Evolutionary conservation across 73 alveolate species (phyloP), one percentile per base, ranked within the genome.

Genomic region (Blepharisma stoltei): DNA sequence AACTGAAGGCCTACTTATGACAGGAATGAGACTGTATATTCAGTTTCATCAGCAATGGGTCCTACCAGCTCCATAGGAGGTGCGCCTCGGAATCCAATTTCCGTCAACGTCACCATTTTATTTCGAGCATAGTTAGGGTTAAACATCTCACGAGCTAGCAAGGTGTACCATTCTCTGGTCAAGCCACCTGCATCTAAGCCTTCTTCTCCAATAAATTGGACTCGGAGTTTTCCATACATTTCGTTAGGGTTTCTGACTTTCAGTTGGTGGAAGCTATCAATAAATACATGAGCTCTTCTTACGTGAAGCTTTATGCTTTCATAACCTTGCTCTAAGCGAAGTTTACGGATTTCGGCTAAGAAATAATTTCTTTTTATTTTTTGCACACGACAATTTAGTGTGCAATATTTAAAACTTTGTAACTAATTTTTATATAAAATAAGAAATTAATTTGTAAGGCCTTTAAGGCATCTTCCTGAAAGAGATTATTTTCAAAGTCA

Each of bases 151-250:
- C 89, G 91, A n/a, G 99, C 94, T 52, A 97, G 91, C 66, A 92
- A 87, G n/a, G 91, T 86, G 71, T 94, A 90, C 99, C 99, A 97
- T 80, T 97, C 99, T 86, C 99, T 89, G n/a, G 97, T 94, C 11
- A 97, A 93, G 25, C 99, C 99, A 0, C 99, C 99, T 11, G 97
- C 98, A 85, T 97, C 99, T n/a, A 96, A 81, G 14, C 99, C 99
- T 76, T 96, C 96, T 86, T 97, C 99, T 38, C 97, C 97, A 55
- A 86, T 86, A 76, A 92, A 94, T 71, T 11, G 82, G 55, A 41
- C 11, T 6, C 18, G 7, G 7, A 23, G 41, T 14, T 81, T 79
- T 37, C 90, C 93, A 25, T 90, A 67, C 97, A 88, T 84, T 78
- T 87, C 97, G 6, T 88, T 88, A 0, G 94, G 87, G 43, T 73